A percentile compares a stretch with the other conserved stretches of the same genome.
These are phyloP conservation scores for Cryptococcus amylolentus DNA, from an alignment of 1,284 basidiomycete species.

Conservation along the genomic window DNA sequence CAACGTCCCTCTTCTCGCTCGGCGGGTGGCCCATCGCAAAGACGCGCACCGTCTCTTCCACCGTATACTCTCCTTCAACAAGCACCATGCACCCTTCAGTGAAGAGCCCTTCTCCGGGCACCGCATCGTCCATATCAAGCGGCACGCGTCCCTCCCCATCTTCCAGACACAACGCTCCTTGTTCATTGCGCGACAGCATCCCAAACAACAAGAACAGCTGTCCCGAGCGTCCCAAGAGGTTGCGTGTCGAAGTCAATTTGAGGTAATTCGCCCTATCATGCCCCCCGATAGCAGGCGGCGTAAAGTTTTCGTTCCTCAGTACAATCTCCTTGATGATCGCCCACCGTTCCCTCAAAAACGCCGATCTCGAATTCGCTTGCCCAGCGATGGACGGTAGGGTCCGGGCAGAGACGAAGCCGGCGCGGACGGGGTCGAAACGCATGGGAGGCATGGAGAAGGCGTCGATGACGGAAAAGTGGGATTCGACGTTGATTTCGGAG, in stretches of 20 bases:
- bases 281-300: constrained; percentile 84
- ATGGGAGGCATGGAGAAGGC: constrained; percentile 92
- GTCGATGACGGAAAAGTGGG: constrained; percentile 78
- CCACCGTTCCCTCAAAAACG: constrained; percentile 73
- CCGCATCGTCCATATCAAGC: constrained; percentile 82
- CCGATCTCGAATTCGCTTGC: constrained; percentile 70
- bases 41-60: constrained; percentile 81
- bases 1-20: constrained; percentile 76
- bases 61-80: constrained; percentile 93
- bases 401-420: constrained; percentile 40
- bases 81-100: constrained; percentile 94
- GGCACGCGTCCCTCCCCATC: constrained; percentile 89
- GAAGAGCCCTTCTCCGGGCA: constrained; percentile 93
- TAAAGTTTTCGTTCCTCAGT: constrained; percentile 91
- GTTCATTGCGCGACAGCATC: constrained; percentile 83
- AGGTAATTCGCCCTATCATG: constrained; percentile 77
- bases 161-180: constrained; percentile 85
- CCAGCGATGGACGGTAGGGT: constrained; percentile 65
- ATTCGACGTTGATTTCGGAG: constrained; percentile 74
- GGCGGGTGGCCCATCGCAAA: constrained; percentile 96
- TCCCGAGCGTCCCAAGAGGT: constrained; percentile 85
- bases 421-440: constrained; percentile 76
- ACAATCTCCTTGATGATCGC: constrained; percentile 83
- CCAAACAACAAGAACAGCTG: constrained; percentile 91
- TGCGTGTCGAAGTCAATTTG: constrained; percentile 92